A percentile compares a stretch with the other conserved stretches of the same genome.
Conservation (phyloP, 345 rosid genomes). For the Abelmoschus esculentus region DNA sequence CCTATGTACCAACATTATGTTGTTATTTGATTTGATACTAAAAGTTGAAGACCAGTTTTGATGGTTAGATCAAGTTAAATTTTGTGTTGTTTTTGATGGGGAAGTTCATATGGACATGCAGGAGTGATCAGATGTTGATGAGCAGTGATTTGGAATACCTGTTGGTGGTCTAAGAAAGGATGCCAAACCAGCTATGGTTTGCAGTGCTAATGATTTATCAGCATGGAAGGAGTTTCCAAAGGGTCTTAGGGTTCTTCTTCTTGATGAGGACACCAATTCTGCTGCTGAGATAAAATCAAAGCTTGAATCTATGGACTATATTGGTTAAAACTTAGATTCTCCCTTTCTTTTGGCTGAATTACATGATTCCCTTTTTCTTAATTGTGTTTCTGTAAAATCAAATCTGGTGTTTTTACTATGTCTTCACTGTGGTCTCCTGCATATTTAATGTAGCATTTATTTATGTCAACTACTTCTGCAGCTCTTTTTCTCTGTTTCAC, state of each 20-base stretch:
- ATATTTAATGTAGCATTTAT: too few relatives aligned
- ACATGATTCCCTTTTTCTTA: slow-evolving; percentile 8
- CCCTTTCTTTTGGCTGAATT: slow-evolving; percentile 12
- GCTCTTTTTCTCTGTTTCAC: too few relatives aligned
- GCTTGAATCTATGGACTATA: slow-evolving; percentile 85
- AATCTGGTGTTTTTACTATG: too few relatives aligned
- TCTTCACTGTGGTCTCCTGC: too few relatives aligned
- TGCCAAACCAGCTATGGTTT: slow-evolving; percentile 98
- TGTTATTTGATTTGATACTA: background rate
- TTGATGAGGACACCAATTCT: slow-evolving; percentile 46
- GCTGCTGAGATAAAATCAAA: slow-evolving; percentile 57
- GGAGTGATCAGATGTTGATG: slow-evolving; percentile 19
- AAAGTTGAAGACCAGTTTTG: background rate
- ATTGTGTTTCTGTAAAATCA: too few relatives aligned
- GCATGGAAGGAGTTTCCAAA: slow-evolving; percentile 89
- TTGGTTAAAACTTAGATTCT: slow-evolving; percentile 40
- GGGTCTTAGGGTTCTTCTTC: slow-evolving; percentile 88
- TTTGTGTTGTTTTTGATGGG: slow-evolving; percentile 7
- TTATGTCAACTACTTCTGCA: too few relatives aligned
- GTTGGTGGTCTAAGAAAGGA: slow-evolving; percentile 65
- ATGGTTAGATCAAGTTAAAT: slow-evolving; percentile 4
- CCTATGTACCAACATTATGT: background rate
- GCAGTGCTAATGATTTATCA: slow-evolving; percentile 69
- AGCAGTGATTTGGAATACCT: slow-evolving; percentile 20
- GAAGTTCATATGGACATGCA: slow-evolving; percentile 21